These are phyloP conservation scores for Leptographium wingfieldii DNA, from an alignment of 2,329 filamentous ascomycete species.

Conservation along the genomic window DNA sequence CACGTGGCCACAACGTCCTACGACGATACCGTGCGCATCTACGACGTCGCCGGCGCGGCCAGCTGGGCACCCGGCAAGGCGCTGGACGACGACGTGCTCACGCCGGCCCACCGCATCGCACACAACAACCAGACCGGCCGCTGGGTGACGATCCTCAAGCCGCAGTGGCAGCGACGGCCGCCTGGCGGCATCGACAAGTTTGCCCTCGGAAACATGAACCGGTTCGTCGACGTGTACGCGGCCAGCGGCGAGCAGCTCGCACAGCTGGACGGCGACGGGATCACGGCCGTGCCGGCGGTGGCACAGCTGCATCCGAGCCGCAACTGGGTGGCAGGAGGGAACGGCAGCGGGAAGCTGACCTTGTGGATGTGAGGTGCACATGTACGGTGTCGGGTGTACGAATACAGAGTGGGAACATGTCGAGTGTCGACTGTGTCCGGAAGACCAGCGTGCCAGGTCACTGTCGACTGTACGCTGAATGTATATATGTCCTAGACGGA, in stretches of 20 bases:
- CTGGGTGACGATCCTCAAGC: slow-evolving; percentile 78
- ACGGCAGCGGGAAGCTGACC: slow-evolving; percentile 81
- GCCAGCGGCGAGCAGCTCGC: slow-evolving; percentile 75
- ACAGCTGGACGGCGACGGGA: slow-evolving; percentile 75
- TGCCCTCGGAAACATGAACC: slow-evolving; percentile 92
- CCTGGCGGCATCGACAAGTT: slow-evolving; percentile 74
- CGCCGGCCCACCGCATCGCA: slow-evolving; percentile 53
- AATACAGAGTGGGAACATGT: not conserved
- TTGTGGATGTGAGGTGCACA: slow-evolving; percentile 57
- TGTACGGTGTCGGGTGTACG: not conserved
- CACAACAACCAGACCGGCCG: slow-evolving; percentile 96
- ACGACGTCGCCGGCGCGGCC: slow-evolving; percentile 54
- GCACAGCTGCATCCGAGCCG: slow-evolving; percentile 76
- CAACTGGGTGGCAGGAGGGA: slow-evolving; percentile 90
- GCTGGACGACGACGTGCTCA: slow-evolving; percentile 48
- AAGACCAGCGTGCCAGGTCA: no score
- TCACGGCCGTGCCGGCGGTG: slow-evolving; percentile 89
- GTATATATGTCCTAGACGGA: no score
- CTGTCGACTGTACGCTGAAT: no score
- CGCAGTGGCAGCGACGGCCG: slow-evolving; percentile 76
- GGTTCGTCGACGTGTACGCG: slow-evolving; percentile 86
- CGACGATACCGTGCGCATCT: slow-evolving; percentile 89
- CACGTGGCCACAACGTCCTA: slow-evolving; percentile 88
- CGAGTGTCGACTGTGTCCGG: not conserved
- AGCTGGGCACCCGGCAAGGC: slow-evolving; percentile 47